Base-by-base conservation (phyloP, 2,329 filamentous ascomycete species). In the Verticillium tricorpus region DNA sequence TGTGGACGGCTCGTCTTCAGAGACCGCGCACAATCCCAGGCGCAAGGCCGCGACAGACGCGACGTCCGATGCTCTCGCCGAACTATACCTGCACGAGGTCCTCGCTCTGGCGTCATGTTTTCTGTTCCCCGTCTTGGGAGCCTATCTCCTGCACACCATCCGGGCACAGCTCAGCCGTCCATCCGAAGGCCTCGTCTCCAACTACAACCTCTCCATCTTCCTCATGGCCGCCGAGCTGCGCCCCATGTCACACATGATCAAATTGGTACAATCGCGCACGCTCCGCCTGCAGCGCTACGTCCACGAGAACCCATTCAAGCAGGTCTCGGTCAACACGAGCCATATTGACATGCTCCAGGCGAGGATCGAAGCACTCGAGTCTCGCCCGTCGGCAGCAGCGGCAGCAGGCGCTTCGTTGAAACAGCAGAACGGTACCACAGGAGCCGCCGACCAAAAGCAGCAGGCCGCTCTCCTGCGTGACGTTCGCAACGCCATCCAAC, bases 201-300 rank as follows among this genome's bases (percentile, higher is more conserved):
- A 97, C 74, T 96, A 94, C 77, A 97, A 97, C 73, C 81, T 98
- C 60, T 93, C 89, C 14, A 91, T 98, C 59, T 98, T 97, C 74
- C 80, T 97, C 2, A 82, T 97, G 19, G 91, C 90, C 1, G 91
- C 94, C 3, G 94, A 98, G 75, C 80, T 97, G 32, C 88, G 91
- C 3, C 94, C 94, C 0, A 78, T 93, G 57, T 86, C 91, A 1
- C 93, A 97, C 71, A 77, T 96, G 31, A 85, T 97, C 64, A 91
- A 89, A 71, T 84, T 97, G 69, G 83, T 96, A 4, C 89, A 92
- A 69, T 84, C 86, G 15, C 86, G 92, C 37, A 97, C 93, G 2
- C 78, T 96, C 9, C 88, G 93, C 69, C 82, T 97, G 1, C 93
- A 98, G 73, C 86, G 88, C 15, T 77, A 92, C 6, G 89, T 93